Conservation (phyloP, 2,329 filamentous ascomycete genomes). For the Paraconiothyrium sp. region DNA sequence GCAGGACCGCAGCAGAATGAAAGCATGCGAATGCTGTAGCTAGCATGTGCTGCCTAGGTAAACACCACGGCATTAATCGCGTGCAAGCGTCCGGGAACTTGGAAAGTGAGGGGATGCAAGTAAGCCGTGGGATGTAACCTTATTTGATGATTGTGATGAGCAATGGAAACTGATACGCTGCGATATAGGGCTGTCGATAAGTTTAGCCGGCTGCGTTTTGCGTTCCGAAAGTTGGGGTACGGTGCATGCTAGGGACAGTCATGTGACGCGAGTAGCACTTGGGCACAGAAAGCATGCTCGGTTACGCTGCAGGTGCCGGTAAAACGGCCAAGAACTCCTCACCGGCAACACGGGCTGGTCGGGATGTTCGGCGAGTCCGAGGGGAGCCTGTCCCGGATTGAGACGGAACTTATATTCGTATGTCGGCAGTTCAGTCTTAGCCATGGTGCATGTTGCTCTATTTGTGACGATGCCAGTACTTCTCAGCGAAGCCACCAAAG, state of each 20-base stretch:
- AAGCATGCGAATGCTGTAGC: slow-evolving; percentile 8
- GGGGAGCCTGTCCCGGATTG: slow-evolving; percentile 4
- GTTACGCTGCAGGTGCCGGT: slow-evolving; percentile 25
- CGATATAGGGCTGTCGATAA: slow-evolving; percentile 31
- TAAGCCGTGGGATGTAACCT: slow-evolving; percentile 43
- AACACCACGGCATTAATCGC: neutral
- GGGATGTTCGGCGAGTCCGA: slow-evolving; percentile 32
- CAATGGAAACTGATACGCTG: slow-evolving; percentile 35
- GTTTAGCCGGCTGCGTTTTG: slow-evolving; percentile 36
- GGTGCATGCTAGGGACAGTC: slow-evolving; percentile 28
- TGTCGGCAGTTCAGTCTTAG: slow-evolving; percentile 27
- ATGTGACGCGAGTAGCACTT: slow-evolving; percentile 29
- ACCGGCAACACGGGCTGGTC: slow-evolving; percentile 12
- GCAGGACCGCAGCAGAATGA: neutral
- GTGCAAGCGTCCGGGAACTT: slow-evolving; percentile 4
- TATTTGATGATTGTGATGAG: slow-evolving; percentile 40
- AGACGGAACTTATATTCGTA: slow-evolving; percentile 6
- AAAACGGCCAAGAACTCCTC: slow-evolving; percentile 18
- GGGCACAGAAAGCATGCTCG: slow-evolving; percentile 17
- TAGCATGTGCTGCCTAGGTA: slow-evolving; percentile 6
- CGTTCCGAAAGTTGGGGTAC: slow-evolving; percentile 37
- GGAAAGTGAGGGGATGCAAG: slow-evolving; percentile 31
- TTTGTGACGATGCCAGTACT: slow-evolving; percentile 14
- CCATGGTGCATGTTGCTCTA: slow-evolving; percentile 9
- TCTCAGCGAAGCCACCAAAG: neutral